Base-by-base conservation (phyloP, 768 basidiomycete species). In the Leccinum truebloodii region DNA sequence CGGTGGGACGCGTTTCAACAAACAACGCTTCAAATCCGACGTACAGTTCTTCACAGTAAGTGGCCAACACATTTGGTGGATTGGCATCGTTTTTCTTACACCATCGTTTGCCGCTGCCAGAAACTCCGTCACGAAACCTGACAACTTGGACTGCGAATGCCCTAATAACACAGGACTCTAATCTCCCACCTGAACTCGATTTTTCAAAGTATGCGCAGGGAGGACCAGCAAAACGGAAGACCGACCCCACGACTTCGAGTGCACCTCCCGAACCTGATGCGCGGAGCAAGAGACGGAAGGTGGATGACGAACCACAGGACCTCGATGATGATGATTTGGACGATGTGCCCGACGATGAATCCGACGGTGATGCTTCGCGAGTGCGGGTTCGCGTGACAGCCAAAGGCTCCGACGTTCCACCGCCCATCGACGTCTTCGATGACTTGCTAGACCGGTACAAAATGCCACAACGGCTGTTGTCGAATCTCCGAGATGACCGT, bases 181-280 rank as follows among this genome's bases (percentile, higher is more conserved):
- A 83, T 59, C 81, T 95, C 50, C 94, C 90, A 2, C 65, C 79
- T 2, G 92, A 90, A 67, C 81, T 98, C 7, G 94, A 98, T 73
- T 95, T 96, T 74, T 98, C 97, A 78, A 94, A 89, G 67, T 94
- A 93, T 62, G 87, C 90, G 3, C 81, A 86, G 63, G 83, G 80
- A 26, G 78, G 77, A 18, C 64, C 76, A 9, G 73, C 70, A 35
- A 89, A 90, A 70, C 81, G 86, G 57, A 87, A 86, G 70, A 56
- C 63, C 48, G 62, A 63, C 39, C 55, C 62, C 26, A 58, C 65
- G 49, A 56, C 39, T 62, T 61, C 60, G 41, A 57, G 61, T 30
- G 59, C 59, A 50, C 57, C 59, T 48, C 52, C 41, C 57, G 57
- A 30, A 20, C 56, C 62, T 3, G 54, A 58, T 46, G 39, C 55